phyloP scores from a whole-genome alignment of 208 protist species.

The Zelonia costaricensis region DNA sequence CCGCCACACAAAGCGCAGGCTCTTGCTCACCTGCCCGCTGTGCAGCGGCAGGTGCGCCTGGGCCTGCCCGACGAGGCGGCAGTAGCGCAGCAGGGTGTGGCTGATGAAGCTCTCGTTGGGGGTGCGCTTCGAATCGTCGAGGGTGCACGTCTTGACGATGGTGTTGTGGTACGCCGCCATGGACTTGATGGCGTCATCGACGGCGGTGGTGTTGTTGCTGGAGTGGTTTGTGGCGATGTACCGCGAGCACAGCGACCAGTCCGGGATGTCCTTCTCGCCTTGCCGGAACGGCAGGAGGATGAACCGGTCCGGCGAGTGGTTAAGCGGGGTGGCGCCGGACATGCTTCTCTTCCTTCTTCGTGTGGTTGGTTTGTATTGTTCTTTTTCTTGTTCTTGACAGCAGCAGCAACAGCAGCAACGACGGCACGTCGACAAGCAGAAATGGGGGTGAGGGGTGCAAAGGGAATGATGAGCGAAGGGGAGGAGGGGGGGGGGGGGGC shows the following conservation, averaged over 20 bases:
- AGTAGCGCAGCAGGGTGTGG: conserved; percentile 69
- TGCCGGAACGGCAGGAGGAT: conserved; percentile 70
- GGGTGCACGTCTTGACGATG: conserved; percentile 64
- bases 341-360: too few species aligned
- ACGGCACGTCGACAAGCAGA: too few species aligned
- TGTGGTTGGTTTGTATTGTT: too few species aligned
- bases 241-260: conserved; percentile 67
- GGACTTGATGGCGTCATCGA: conserved; percentile 59
- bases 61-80: conserved; percentile 65
- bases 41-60: conserved; percentile 79
- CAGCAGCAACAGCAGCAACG: too few species aligned
- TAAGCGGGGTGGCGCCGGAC: conserved; percentile 12
- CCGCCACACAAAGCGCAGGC: conserved; percentile 60
- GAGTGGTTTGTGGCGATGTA: conserved; percentile 69
- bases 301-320: conserved; percentile 63
- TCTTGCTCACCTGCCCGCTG: conserved; percentile 50
- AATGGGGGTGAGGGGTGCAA: too few species aligned
- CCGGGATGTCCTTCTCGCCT: conserved; percentile 61
- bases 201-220: conserved; percentile 58
- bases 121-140: conserved; percentile 39
- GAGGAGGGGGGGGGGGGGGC: too few species aligned
- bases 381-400: background rate
- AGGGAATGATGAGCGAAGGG: too few species aligned
- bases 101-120: conserved; percentile 71
- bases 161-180: conserved; percentile 72